Base-by-base conservation (phyloP, 176 grass and related monocot species). In the Triticum dicoccoides region DNA sequence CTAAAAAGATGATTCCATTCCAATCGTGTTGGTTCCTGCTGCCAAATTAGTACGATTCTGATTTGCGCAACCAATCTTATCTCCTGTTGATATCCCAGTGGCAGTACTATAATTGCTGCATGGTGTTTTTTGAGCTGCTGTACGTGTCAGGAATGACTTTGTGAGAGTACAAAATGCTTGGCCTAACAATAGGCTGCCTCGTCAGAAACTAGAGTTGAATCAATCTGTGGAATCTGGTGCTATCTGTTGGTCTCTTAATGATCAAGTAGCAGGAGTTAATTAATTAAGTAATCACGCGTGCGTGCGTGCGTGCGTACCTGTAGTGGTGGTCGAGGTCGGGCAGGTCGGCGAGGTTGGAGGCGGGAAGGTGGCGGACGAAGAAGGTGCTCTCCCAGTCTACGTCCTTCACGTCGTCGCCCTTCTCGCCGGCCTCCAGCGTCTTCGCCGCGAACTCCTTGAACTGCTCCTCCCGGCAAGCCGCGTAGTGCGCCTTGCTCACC, bases 381-480 rank as follows among this genome's bases (percentile, higher is more conserved):
- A 96, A 94, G 82, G 94, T 90, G 90, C 92, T 99, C 87, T 99
- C 97, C 97, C 97, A 99, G 84, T 99, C 97, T 37, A 96, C 37
- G 87, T 88, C 63, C 32, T 65, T 87, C 10, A 88, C 89, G 73
- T 82, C 54, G 18, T 27, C 73, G 27, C 87, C 90, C 63, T 82
- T 62, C 20, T 69, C 58, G 70, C 83, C 90, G 68, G 83, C 90
- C 79, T 94, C 82, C 75, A 99, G 77, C 45, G 90, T 82, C 66
- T 35, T 37, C 38, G 58, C n/a, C n/a, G 94, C 92, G 81, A 99
- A 97, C 87, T 94, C 90, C 85, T 78, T 62, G 87, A 99, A 99
- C 63, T 58, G 83, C 2, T 83, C 38, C 67, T 94, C 94, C 18
- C 83, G 78, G 85, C 63, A 11, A 76, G 25, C 65, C 65, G 11